A percentile compares a stretch with the other conserved stretches of the same genome.
These are phyloP conservation scores for Yarrowia sp. DNA, from an alignment of 805 yeast species.

Conservation along the genomic window DNA sequence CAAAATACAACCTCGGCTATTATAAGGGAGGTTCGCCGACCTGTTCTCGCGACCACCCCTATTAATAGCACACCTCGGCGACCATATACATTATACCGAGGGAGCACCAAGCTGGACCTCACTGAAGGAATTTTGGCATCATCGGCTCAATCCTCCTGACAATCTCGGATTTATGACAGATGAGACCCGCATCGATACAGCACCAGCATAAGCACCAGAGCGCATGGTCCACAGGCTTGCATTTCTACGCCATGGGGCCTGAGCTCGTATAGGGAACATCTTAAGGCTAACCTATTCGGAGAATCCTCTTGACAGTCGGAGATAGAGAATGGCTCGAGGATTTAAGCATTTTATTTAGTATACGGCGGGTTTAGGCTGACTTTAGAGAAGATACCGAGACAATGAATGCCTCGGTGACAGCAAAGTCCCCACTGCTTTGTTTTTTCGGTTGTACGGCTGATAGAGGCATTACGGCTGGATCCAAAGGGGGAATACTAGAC, in stretches of 20 bases:
- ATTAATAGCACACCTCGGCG: too few species aligned
- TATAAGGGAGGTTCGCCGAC: background rate
- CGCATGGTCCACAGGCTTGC: background rate
- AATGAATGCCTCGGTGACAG: background rate
- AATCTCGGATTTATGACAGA: background rate
- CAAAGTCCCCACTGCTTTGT: background rate
- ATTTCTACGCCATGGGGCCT: background rate
- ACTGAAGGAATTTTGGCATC: too few species aligned
- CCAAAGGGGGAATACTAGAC: background rate
- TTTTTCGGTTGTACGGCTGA: slow-evolving; percentile 8
- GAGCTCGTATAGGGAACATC: background rate
- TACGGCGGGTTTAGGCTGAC: background rate
- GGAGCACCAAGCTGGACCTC: too few species aligned
- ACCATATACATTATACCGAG: too few species aligned
- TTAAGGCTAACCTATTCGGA: too few species aligned
- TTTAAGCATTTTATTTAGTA: background rate
- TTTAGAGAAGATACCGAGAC: too few species aligned
- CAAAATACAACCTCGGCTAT: background rate
- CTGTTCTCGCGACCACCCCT: too few species aligned
- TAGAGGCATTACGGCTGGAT: too few species aligned
- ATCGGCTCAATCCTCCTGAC: too few species aligned
- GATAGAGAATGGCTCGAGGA: background rate
- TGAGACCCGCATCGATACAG: background rate
- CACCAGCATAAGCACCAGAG: background rate
- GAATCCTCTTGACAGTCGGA: background rate